phyloP scores from a whole-genome alignment of 805 yeast genomes.

The Ascoidea tarda region DNA sequence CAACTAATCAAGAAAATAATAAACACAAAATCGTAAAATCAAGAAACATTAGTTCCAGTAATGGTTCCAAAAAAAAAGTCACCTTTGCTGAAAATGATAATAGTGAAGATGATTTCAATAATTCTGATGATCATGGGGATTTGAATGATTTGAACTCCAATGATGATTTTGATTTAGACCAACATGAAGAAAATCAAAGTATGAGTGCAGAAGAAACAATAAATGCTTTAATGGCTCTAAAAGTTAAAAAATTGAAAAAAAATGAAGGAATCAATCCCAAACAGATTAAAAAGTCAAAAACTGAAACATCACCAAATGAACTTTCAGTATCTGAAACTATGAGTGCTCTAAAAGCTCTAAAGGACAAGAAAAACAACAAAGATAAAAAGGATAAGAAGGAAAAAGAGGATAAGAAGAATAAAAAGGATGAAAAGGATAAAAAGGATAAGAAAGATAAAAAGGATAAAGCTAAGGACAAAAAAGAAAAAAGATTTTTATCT shows the following conservation, averaged over 20 bases:
- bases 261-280: slow-evolving; percentile 5
- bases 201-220: slow-evolving; percentile 22
- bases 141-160: neutral
- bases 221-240: slow-evolving; percentile 19
- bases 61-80: neutral
- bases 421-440: slow-evolving; percentile 7
- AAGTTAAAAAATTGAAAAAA: slow-evolving; percentile 12
- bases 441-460: slow-evolving; percentile 7
- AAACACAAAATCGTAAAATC: neutral
- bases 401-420: slow-evolving; percentile 7
- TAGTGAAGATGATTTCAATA: neutral
- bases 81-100: neutral
- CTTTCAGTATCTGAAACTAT: slow-evolving; percentile 15
- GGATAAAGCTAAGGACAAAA: slow-evolving; percentile 10
- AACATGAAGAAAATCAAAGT: slow-evolving; percentile 14
- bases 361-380: slow-evolving; percentile 12
- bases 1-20: slow-evolving; percentile 9
- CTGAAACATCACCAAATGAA: too few relatives aligned
- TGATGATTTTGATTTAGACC: slow-evolving; percentile 8
- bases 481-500: slow-evolving; percentile 12
- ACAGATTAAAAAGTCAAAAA: too few relatives aligned
- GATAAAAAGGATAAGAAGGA: slow-evolving; percentile 8
- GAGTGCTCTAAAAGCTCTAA: slow-evolving; percentile 19
- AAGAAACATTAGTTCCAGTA: neutral
- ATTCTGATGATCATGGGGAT: slow-evolving; percentile 4